phyloP scores from a whole-genome alignment of 345 rosid species.

The Eucalyptus fibrosa region DNA sequence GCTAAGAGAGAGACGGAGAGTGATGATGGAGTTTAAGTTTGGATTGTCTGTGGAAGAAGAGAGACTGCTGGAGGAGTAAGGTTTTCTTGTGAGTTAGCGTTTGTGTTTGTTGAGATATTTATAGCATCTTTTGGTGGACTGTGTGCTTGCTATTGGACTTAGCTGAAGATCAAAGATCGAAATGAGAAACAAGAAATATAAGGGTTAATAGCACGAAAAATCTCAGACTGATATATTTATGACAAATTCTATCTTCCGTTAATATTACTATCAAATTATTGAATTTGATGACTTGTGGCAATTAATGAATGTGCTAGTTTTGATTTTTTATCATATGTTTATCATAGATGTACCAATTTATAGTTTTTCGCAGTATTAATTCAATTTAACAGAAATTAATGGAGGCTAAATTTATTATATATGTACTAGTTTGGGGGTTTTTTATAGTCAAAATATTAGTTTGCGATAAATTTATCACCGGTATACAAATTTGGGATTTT shows the following conservation, averaged over 20 bases:
- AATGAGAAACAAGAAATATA: neutral
- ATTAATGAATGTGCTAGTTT: too few species aligned
- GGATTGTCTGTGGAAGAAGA: neutral
- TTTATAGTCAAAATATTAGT: rapidly evolving
- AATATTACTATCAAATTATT: too few species aligned
- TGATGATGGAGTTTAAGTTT: neutral
- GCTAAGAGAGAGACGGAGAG: too few species aligned
- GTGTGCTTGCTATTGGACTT: neutral
- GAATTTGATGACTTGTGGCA: rapidly evolving
- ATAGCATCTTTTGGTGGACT: neutral
- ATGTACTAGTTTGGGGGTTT: rapidly evolving
- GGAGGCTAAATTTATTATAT: too few species aligned
- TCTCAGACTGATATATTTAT: rapidly evolving
- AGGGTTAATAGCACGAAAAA: too few species aligned
- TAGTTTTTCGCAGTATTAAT: too few species aligned
- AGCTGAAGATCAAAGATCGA: neutral
- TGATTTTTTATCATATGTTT: too few species aligned
- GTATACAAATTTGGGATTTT: too few species aligned
- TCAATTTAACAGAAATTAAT: rapidly evolving
- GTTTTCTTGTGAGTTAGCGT: neutral
- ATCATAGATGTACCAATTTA: rapidly evolving
- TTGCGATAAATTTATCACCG: too few species aligned
- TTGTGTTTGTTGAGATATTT: neutral
- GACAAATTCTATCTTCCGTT: rapidly evolving
- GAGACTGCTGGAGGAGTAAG: neutral